phyloP scores from a whole-genome alignment of 495 filamentous ascomycete genomes.

The Margaritispora aquatica region DNA sequence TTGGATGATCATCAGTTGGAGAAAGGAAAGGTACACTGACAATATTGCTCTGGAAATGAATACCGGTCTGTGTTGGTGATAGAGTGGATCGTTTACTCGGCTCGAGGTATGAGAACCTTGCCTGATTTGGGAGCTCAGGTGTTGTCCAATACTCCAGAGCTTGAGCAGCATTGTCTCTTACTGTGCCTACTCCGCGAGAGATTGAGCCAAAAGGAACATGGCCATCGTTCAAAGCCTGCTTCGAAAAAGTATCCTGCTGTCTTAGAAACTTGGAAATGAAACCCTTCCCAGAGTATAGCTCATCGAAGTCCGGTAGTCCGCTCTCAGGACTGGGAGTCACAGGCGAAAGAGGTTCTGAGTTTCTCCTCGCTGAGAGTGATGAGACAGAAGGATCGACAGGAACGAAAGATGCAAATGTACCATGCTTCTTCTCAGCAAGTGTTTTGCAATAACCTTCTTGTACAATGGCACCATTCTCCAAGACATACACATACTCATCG shows the following conservation, averaged over 20 bases:
- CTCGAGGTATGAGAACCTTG: not conserved
- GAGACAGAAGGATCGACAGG: not conserved
- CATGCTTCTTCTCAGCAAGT: constrained; percentile 32
- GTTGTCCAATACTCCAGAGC: not conserved
- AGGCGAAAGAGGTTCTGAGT: not conserved
- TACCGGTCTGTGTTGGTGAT: not conserved
- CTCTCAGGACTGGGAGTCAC: not conserved
- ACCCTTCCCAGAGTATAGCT: not conserved
- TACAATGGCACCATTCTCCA: constrained; percentile 64
- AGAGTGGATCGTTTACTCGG: not conserved
- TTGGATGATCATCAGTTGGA: not conserved
- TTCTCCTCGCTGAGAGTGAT: not conserved
- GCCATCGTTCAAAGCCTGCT: not conserved
- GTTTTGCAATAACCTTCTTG: constrained; percentile 54
- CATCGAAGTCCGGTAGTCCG: not conserved
- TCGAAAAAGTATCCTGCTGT: not conserved
- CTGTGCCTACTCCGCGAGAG: not conserved
- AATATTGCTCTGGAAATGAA: not conserved
- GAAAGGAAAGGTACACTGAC: not conserved
- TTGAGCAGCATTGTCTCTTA: not conserved
- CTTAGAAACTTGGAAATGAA: not conserved
- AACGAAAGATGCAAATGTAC: constrained; percentile 16
- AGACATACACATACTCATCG: constrained; percentile 72
- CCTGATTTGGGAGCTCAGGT: not conserved
- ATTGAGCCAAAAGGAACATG: not conserved